These are phyloP conservation scores for Aschersonia sp. DNA, from an alignment of 2,329 filamentous ascomycete species.

Conservation along the genomic window DNA sequence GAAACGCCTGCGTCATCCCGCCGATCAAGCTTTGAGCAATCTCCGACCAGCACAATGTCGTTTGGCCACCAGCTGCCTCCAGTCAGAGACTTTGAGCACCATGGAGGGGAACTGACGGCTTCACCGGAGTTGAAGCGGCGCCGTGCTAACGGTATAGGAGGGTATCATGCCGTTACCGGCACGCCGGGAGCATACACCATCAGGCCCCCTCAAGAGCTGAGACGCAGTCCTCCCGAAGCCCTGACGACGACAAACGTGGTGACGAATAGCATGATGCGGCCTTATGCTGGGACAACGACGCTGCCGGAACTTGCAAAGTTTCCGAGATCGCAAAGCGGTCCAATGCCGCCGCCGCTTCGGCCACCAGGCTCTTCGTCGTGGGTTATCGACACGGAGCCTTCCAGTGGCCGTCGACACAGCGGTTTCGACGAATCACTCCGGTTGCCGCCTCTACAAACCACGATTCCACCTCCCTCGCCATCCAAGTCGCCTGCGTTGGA, in stretches of 20 bases:
- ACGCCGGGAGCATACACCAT: slow-evolving; percentile 4
- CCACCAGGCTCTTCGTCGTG: slow-evolving; percentile 18
- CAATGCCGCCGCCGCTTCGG: slow-evolving; percentile 42
- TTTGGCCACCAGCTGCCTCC: slow-evolving; percentile 9
- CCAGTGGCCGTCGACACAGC: slow-evolving; percentile 21
- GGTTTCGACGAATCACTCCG: slow-evolving; percentile 40
- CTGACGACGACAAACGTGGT: background rate
- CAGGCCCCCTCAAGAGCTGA: slow-evolving; percentile 4
- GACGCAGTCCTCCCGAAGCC: slow-evolving; percentile 10
- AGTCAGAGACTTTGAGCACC: slow-evolving; percentile 17
- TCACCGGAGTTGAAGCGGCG: slow-evolving; percentile 47
- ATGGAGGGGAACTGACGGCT: slow-evolving; percentile 5
- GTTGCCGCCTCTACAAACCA: slow-evolving; percentile 37
- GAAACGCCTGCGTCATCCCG: slow-evolving; percentile 11
- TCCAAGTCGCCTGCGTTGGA: slow-evolving; percentile 12
- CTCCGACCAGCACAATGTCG: slow-evolving; percentile 9
- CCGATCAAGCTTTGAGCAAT: slow-evolving; percentile 14
- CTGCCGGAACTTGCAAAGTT: slow-evolving; percentile 15
- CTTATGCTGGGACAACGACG: slow-evolving; percentile 5
- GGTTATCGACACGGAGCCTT: slow-evolving; percentile 11
- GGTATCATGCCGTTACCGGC: slow-evolving; percentile 15
- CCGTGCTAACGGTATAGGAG: slow-evolving; percentile 33
- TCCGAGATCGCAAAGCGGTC: slow-evolving; percentile 19
- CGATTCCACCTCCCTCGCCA: slow-evolving; percentile 15
- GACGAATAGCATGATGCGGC: background rate